Evolutionary conservation across 1,284 basidiomycete genomes (phyloP), one percentile per base, ranked within the genome.

Genomic region (Tylopilus sp.): DNA sequence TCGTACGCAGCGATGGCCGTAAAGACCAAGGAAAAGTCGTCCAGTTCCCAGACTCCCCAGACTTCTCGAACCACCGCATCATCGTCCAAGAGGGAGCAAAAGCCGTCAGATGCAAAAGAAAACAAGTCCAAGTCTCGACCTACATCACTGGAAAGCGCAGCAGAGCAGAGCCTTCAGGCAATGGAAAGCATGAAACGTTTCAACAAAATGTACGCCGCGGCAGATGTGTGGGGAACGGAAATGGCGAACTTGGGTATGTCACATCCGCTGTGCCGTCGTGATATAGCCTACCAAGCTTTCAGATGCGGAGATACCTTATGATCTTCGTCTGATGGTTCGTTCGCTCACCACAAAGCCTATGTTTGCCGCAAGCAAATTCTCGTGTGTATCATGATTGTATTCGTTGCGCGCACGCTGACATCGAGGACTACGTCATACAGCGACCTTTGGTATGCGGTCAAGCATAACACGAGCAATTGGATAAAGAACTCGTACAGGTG

Each of bases 221-320:
- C 76, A 64, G 88, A 89, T 68, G 75, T 84, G 15, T 89, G 87
- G 86, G 85, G 84, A 2, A 80, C 83, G 47, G 75, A 79, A 56
- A 76, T 87, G n/a, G 72, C 82, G n/a, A 84, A 78, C 10, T 73
- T 89, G 73, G 88, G 88, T 89, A 77, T 61, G 84, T 70, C 24
- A 57, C 22, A 44, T 51, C 49, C 33, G 16, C 18, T 33, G 49
- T 12, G 7, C 16, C 41, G 24, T 10, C 8, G 32, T 7, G 41
- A 24, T 10, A n/a, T 22, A 4, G 39, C 36, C 60, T 10, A 66
- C 33, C n/a, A 13, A 36, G n/a, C 1, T 18, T 1, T 36, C 51
- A 77, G 76, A 77, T 51, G 71, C 66, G 13, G 76, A 77, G n/a
- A 76, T 80, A 63, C 75, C 75, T 22, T 78, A 79, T 39, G 76